Evolutionary conservation across 179 eudicot species (phyloP), one percentile per base, ranked within the genome.

Genomic region (Beta corolliflora): DNA sequence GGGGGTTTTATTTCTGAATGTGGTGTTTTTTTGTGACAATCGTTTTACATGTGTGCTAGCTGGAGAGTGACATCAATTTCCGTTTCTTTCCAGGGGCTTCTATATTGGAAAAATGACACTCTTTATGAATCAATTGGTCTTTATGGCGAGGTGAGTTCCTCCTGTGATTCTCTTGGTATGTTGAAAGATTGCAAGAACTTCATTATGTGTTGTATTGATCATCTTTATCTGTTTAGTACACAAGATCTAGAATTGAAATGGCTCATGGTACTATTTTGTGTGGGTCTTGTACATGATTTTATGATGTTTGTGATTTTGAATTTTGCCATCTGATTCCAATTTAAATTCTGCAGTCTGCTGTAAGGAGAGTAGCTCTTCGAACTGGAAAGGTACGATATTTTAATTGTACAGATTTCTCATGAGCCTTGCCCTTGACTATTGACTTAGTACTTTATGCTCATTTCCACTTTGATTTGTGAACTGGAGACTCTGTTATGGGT

Each of bases 61-160:
- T 41, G 21, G 68, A 25, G 77, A 60, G 25, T 83, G 80, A 87
- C 76, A 12, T 25, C 18, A 46, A 52, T 71, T 23, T 5, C 13
- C 65, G 15, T 48, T 71, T 86, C 36, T 61, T 88, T 89, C 60
- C 92, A 96, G 99, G 99, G 99, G 83, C 97, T 96, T 87, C 79
- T 93, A 18, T 96, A 93, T 76, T 91, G 87, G 80, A 96, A 91
- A 79, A 93, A 94, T 78, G 91, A 96, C 82, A 90, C 94, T 45
- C 87, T 96, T 5, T 91, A 89, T 82, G 99, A 94, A 83, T 96
- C 98, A 65, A 94, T 96, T 72, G 99, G 99, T 77, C 93, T 94
- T 58, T 53, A 92, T 73, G 91, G 92, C 58, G 83, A 79, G 85
- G 99, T 94, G 81, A 87, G 80, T 84, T 74, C 77, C 60, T 21